A percentile compares a stretch with the other conserved stretches of the same genome.
phyloP scores from a whole-genome alignment of 768 basidiomycete species.

The Steccherinum ochraceum region DNA sequence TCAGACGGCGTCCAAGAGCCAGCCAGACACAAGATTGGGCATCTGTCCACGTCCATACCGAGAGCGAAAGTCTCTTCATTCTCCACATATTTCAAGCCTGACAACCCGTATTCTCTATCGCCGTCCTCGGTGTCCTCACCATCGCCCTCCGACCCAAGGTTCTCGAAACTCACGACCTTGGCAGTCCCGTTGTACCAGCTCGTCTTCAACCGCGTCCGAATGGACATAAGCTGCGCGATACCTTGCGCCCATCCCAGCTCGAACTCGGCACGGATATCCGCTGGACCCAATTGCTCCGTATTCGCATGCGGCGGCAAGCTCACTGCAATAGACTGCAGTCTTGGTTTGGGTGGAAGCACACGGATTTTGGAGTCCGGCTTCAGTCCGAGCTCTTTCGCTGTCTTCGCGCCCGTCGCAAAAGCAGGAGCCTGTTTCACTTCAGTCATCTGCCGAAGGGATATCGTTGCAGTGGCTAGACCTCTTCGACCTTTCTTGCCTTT shows the following conservation, averaged over 20 bases:
- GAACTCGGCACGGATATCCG: constrained; percentile 44
- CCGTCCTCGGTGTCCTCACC: constrained; percentile 18
- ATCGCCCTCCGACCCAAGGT: constrained; percentile 15
- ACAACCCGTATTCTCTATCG: constrained; percentile 15
- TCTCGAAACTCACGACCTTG: not conserved
- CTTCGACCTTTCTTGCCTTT: constrained; percentile 39
- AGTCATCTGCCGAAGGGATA: constrained; percentile 37
- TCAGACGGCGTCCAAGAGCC: constrained; percentile 19
- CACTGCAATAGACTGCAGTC: constrained; percentile 42
- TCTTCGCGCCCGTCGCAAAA: not conserved
- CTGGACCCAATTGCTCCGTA: constrained; percentile 15
- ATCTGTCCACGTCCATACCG: constrained; percentile 4
- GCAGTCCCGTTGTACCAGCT: constrained; percentile 38
- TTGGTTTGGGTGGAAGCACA: constrained; percentile 49
- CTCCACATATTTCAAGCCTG: constrained; percentile 27
- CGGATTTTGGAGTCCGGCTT: constrained; percentile 36
- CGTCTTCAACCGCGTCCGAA: constrained; percentile 36
- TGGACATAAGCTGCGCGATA: constrained; percentile 43
- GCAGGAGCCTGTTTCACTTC: not conserved
- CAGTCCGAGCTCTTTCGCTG: not conserved
- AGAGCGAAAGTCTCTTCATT: constrained; percentile 22
- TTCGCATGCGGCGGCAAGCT: constrained; percentile 23
- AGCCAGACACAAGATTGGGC: constrained; percentile 35
- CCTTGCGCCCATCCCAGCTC: constrained; percentile 60
- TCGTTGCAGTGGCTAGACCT: constrained; percentile 59